Evolutionary conservation across 176 grass and related monocot species (phyloP), one percentile per base, ranked within the genome.

Genomic region (Phragmites australis): DNA sequence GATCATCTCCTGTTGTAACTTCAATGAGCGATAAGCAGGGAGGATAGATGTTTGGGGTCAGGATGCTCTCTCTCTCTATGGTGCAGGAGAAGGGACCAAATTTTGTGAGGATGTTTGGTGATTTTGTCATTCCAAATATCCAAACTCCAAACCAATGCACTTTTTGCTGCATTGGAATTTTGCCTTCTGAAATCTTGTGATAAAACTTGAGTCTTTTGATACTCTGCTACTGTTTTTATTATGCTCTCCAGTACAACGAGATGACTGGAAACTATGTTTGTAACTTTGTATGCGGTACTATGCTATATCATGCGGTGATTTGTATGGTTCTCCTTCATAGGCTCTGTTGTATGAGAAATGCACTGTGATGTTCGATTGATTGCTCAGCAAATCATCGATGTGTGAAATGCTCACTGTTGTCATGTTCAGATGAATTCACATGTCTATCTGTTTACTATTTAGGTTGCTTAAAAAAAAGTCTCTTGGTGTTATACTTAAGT

Each of bases 121-220:
- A 51, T 68, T 83, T 73, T 76, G 13, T 76, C 39, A 25, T 3
- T 56, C 40, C 81, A 83, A 57, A 66, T 66, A 48, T 75, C 37
- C 50, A 53, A 37, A 22, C 41, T 75, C 37, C 40, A 53, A 37
- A 22, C 41, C 25, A 44, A 55, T 65, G 23, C 18, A 17, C 17
- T 54, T 11, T 83, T 37, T 75, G 7, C 26, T 56, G 60, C 27
- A 67, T 75, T 19, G 13, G 19, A 57, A 68, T 57, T 34, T 72
- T 83, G 25, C 23, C 51, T 42, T 66, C 6, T 65, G 32, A 52
- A 74, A 83, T 55, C 29, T 40, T 40, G 42, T 26, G 67, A 37
- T 32, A 22, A 10, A 53, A 9, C 58, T n/a, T 23, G 25, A 47
- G 9, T 59, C 43, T 62, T 77, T 63, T 22, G 43, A 16, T 63